Percentiles rank a stretch among this genome's conserved stretches.
Conservation (phyloP, 176 grass and related monocot species). For the Tuctoria greenei region DNA sequence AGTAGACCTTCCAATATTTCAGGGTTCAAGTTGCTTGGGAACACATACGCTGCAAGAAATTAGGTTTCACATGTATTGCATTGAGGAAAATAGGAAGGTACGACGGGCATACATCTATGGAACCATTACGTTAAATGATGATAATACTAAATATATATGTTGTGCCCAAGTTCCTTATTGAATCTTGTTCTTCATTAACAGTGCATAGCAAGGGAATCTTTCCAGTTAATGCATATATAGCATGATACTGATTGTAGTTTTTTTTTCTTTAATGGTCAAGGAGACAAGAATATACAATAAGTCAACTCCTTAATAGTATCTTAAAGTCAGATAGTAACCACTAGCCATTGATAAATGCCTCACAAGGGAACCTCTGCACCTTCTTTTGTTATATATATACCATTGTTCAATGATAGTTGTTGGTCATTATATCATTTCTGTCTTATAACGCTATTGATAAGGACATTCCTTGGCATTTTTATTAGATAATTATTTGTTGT, state of each 20-base stretch:
- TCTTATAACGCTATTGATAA: not conserved
- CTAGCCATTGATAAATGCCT: not conserved
- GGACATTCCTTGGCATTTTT: not conserved
- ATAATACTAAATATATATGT: not conserved
- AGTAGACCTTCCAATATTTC: slow-evolving; percentile 98
- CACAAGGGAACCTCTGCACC: not conserved
- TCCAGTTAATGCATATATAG: not conserved
- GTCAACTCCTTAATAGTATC: not conserved
- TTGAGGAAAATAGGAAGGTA: slow-evolving; percentile 2
- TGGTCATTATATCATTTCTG: not conserved
- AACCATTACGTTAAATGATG: not conserved
- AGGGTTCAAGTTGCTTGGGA: slow-evolving; percentile 83
- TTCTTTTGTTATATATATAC: not conserved
- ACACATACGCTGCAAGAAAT: slow-evolving; percentile 69
- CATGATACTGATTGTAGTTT: not conserved
- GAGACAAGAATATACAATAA: not conserved
- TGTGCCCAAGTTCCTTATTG: not conserved
- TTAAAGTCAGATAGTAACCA: slow-evolving; percentile 12
- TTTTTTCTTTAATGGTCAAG: not conserved
- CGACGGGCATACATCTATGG: not conserved
- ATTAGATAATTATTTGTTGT: no score
- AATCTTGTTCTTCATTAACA: not conserved
- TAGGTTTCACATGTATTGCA: slow-evolving; percentile 1
- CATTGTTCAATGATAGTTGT: not conserved
- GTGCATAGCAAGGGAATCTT: not conserved